These are phyloP conservation scores for Ustilago nuda DNA, from an alignment of 1,284 basidiomycete species.

Conservation along the genomic window DNA sequence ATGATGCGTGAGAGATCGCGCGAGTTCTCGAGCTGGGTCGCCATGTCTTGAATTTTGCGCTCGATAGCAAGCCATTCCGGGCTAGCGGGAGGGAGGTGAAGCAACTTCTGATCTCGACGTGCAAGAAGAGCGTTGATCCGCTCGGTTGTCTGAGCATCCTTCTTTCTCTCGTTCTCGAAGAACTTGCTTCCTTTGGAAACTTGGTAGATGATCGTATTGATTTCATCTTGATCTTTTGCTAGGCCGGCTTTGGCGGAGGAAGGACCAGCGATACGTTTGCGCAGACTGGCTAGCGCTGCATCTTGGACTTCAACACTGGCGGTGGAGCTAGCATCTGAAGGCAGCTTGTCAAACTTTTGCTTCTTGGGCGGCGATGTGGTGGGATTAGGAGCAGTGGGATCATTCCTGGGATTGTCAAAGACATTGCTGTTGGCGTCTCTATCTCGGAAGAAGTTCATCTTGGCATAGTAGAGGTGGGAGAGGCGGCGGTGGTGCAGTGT, in stretches of 20 bases:
- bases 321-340: neutral
- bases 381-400: constrained; percentile 42
- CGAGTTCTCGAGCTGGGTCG: constrained; percentile 79
- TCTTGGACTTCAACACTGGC: constrained; percentile 16
- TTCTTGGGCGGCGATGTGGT: constrained; percentile 44
- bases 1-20: constrained; percentile 85
- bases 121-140: constrained; percentile 73
- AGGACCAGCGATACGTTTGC: constrained; percentile 62
- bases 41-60: constrained; percentile 53
- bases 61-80: constrained; percentile 51
- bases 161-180: constrained; percentile 81
- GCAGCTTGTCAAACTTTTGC: constrained; percentile 22
- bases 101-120: constrained; percentile 53
- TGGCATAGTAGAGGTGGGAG: neutral
- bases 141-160: constrained; percentile 81
- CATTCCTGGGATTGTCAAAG: constrained; percentile 48
- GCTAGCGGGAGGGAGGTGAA: constrained; percentile 26
- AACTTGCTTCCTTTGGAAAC: constrained; percentile 67
- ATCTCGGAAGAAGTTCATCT: constrained; percentile 53
- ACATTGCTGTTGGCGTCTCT: constrained; percentile 43
- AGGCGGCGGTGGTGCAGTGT: neutral
- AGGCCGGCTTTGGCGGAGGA: constrained; percentile 67
- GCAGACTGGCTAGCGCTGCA: constrained; percentile 53
- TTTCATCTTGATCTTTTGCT: constrained; percentile 59
- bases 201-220: constrained; percentile 61